These are phyloP conservation scores for Boletus pseudo-olivaceus DNA, from an alignment of 768 basidiomycete genomes.

Conservation along the genomic window DNA sequence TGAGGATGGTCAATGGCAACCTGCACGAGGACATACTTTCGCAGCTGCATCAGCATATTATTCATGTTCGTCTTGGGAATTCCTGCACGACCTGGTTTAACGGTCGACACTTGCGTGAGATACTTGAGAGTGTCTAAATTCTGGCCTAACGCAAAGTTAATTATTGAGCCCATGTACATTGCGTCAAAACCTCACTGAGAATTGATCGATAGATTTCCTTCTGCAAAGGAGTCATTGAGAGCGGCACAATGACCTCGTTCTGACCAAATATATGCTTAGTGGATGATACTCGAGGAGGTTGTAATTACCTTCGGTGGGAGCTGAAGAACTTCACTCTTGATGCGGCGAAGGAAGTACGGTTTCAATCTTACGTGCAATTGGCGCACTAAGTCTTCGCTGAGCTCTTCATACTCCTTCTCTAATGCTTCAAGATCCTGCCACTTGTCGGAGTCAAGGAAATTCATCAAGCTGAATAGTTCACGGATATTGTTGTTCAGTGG, in stretches of 20 bases:
- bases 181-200: constrained; percentile 46
- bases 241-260: constrained; percentile 91
- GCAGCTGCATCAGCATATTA: constrained; percentile 83
- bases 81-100: constrained; percentile 28
- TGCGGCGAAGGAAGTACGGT: constrained; percentile 90
- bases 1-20: neutral
- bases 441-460: constrained; percentile 79
- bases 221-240: constrained; percentile 84
- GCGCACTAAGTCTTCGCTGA: constrained; percentile 77
- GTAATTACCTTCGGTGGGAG: constrained; percentile 80
- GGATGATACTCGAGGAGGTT: neutral
- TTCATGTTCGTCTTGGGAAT: constrained; percentile 58
- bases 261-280: constrained; percentile 27
- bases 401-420: constrained; percentile 68
- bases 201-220: constrained; percentile 86
- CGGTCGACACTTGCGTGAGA: constrained; percentile 46
- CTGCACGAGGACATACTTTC: constrained; percentile 55
- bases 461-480: constrained; percentile 96
- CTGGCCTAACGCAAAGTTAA: constrained; percentile 46
- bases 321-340: constrained; percentile 89
- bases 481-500: constrained; percentile 96
- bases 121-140: constrained; percentile 65
- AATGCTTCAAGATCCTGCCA: constrained; percentile 76
- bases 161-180: constrained; percentile 15
- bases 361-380: constrained; percentile 74